Base-by-base conservation (phyloP, 2,329 filamentous ascomycete species). In the Colletotrichum noveboracense region DNA sequence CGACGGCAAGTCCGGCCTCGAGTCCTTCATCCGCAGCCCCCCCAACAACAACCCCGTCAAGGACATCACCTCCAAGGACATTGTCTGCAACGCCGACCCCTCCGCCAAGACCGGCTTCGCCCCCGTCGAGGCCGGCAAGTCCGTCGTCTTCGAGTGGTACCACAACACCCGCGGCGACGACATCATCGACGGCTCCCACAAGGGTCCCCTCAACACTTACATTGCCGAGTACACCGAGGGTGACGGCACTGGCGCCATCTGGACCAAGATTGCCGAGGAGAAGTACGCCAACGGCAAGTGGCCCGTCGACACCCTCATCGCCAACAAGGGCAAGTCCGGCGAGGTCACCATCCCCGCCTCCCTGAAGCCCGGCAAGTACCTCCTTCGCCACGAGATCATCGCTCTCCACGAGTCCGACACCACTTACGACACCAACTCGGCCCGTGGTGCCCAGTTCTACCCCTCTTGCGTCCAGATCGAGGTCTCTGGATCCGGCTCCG, bases 391-490 rank as follows among this genome's bases (percentile, higher is more conserved):
- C 80, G 89, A 91, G 82, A 89, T 90, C 80, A 90, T 91, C 74
- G 89, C 85, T 66, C 87, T 87, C 64, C 89, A 91, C 83, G 86
- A 86, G 78, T 85, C 87, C 43, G 82, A 83, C 4, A 80, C 84
- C 30, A 75, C 80, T 70, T 83, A 76, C 79, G 71, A 77, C 60
- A 66, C 65, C 36, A 80, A 85, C 80, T 74, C 80, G 12, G 80
- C 80, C 70, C 83, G 88, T 77, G 87, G 88, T 28, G 87, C 87
- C 68, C 88, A 89, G 83, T 89, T 89, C 82, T 91, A 91, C 83
- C 89, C 89, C 72, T 87, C 88, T 77, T 91, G 92, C 82, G 85
- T 91, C 79, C 92, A 93, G 86, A 80, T 93, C 77, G 87, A 91
- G 80, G 85, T 93, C 77, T 89, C 88, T 38, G 90, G 90, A 67